A percentile compares a stretch with the other conserved stretches of the same genome.
phyloP scores from a whole-genome alignment of 768 basidiomycete species.

The Boletus pseudopeckii region DNA sequence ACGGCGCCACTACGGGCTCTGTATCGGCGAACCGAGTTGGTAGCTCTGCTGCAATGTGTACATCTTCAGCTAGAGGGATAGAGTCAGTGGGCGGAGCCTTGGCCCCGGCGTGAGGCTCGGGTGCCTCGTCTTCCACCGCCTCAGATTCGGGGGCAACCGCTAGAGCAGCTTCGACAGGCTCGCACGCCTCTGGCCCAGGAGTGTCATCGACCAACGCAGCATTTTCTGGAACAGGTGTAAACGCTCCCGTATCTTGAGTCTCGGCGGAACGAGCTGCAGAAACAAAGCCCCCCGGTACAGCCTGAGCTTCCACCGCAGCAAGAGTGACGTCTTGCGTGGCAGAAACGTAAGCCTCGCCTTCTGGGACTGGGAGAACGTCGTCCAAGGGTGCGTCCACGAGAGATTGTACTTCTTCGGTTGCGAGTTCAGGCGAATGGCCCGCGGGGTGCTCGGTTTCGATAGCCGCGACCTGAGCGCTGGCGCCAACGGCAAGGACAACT shows the following conservation, averaged over 20 bases:
- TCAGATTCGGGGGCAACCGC: background rate
- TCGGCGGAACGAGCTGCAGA: background rate
- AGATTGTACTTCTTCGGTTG: constrained; percentile 2
- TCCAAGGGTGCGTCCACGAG: background rate
- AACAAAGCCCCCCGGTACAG: background rate
- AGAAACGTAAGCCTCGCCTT: background rate
- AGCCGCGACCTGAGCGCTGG: background rate
- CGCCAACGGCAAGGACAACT: too few relatives aligned
- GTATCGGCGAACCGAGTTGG: constrained; percentile 1
- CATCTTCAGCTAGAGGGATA: background rate
- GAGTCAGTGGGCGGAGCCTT: background rate
- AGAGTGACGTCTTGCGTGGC: background rate
- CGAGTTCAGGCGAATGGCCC: constrained; percentile 1
- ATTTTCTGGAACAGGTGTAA: background rate
- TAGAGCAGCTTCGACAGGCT: background rate
- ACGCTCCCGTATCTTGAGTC: background rate
- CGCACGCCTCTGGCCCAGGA: background rate
- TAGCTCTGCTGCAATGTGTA: background rate
- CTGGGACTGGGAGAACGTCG: background rate
- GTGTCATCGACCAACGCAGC: constrained; percentile 6
- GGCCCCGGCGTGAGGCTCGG: background rate
- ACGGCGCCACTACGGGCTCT: background rate
- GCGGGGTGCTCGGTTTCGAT: constrained; percentile 1
- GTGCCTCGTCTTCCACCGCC: background rate
- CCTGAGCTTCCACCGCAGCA: constrained; percentile 5